A percentile compares a stretch with the other conserved stretches of the same genome.
phyloP scores from a whole-genome alignment of 495 filamentous ascomycete species.

The Aspergillus taichungensis region DNA sequence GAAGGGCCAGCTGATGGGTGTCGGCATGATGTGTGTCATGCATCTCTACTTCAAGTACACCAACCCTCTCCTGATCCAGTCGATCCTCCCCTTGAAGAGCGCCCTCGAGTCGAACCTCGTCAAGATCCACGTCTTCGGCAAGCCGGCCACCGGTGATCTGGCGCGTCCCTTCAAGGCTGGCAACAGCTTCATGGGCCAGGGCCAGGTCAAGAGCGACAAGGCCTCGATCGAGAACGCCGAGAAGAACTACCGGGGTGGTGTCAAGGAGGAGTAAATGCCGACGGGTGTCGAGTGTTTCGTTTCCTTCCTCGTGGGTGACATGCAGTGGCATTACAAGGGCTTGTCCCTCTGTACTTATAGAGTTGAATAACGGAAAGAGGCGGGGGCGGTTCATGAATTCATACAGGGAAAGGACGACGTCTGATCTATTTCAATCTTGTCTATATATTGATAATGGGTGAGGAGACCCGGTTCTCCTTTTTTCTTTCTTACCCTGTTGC shows the following conservation, averaged over 20 bases:
- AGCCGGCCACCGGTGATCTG: slow-evolving; percentile 84
- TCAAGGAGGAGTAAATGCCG: slow-evolving; percentile 73
- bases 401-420: too few relatives aligned
- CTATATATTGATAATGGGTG: too few relatives aligned
- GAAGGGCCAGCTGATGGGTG: slow-evolving; percentile 85
- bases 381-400: too few relatives aligned
- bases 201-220: slow-evolving; percentile 85
- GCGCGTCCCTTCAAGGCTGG: slow-evolving; percentile 90
- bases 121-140: slow-evolving; percentile 88
- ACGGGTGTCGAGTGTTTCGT: background rate
- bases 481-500: too few relatives aligned
- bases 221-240: slow-evolving; percentile 85
- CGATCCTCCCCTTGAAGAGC: slow-evolving; percentile 93
- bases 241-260: slow-evolving; percentile 75
- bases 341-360: too few relatives aligned
- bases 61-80: slow-evolving; percentile 97
- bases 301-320: background rate
- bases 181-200: slow-evolving; percentile 70
- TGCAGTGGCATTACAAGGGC: background rate
- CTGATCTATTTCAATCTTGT: too few relatives aligned
- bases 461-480: too few relatives aligned
- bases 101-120: slow-evolving; percentile 88
- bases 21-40: slow-evolving; percentile 98
- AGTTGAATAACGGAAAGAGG: too few relatives aligned
- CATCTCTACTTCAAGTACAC: slow-evolving; percentile 98